Evolutionary conservation across 2,329 filamentous ascomycete genomes (phyloP).

Genomic region (Neonectria sp.): DNA sequence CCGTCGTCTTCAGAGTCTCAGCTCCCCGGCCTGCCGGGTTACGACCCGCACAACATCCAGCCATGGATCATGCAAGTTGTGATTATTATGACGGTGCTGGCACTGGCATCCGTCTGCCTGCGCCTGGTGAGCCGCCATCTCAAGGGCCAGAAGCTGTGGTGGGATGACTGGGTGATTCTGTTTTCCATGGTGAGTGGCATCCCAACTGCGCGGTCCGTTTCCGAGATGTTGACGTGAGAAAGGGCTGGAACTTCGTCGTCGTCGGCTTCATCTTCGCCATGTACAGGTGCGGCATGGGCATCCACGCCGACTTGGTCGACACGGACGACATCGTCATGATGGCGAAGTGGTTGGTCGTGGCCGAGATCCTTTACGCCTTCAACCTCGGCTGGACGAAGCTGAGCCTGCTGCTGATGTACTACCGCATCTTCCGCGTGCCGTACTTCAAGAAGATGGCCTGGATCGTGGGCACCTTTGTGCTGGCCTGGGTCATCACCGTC

Average conservation of each 20-base stretch:
- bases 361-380: slow-evolving; percentile 64
- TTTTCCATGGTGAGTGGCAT: slow-evolving; percentile 60
- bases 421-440: slow-evolving; percentile 64
- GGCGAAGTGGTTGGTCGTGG: slow-evolving; percentile 63
- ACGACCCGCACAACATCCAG: slow-evolving; percentile 53
- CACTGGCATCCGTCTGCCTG: slow-evolving; percentile 56
- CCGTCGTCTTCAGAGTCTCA: slow-evolving; percentile 33
- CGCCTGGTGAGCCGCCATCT: slow-evolving; percentile 59
- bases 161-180: slow-evolving; percentile 66
- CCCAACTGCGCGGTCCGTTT: background rate
- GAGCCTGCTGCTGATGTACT: slow-evolving; percentile 66
- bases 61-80: slow-evolving; percentile 60
- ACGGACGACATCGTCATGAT: slow-evolving; percentile 57
- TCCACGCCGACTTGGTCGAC: slow-evolving; percentile 59
- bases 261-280: slow-evolving; percentile 65
- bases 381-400: slow-evolving; percentile 66
- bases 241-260: slow-evolving; percentile 60
- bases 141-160: slow-evolving; percentile 62
- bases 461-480: slow-evolving; percentile 58
- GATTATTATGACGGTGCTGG: slow-evolving; percentile 58
- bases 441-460: slow-evolving; percentile 60
- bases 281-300: slow-evolving; percentile 62
- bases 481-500: slow-evolving; percentile 64
- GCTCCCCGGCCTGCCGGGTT: slow-evolving; percentile 44
- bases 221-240: background rate